These are phyloP conservation scores for Pleurotus giganteus DNA, from an alignment of 768 basidiomycete genomes.

Conservation along the genomic window DNA sequence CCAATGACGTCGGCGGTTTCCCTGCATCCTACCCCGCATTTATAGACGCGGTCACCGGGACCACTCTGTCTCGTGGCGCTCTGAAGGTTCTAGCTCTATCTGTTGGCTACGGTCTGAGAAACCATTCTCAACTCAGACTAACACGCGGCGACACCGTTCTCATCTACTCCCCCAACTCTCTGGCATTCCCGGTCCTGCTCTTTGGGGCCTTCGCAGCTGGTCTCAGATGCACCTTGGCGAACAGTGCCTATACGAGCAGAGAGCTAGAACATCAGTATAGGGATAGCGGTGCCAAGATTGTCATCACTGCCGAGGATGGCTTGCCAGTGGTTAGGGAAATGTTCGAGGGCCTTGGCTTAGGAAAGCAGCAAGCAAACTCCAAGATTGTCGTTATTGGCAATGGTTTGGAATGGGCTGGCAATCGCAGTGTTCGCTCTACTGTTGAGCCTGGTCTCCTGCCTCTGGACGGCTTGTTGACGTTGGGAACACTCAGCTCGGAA, in stretches of 20 bases:
- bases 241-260: constrained; percentile 61
- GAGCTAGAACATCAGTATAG: constrained; percentile 74
- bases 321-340: constrained; percentile 54
- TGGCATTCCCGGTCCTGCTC: constrained; percentile 47
- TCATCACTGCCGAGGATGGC: constrained; percentile 66
- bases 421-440: constrained; percentile 15
- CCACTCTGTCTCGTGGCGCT: constrained; percentile 42
- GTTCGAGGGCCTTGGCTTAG: constrained; percentile 48
- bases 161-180: constrained; percentile 68
- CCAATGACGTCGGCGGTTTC: constrained; percentile 29
- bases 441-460: constrained; percentile 28
- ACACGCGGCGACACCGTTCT: constrained; percentile 57
- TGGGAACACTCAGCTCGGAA: constrained; percentile 48
- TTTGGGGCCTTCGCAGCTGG: constrained; percentile 65
- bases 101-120: constrained; percentile 51
- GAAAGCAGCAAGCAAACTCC: constrained; percentile 42
- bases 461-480: constrained; percentile 49
- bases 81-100: constrained; percentile 43
- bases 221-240: constrained; percentile 67
- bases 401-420: constrained; percentile 44
- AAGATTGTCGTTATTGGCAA: constrained; percentile 57
- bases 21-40: constrained; percentile 40
- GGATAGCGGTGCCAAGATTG: constrained; percentile 60
- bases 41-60: constrained; percentile 50
- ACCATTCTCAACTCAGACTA: constrained; percentile 30